Percentiles rank a stretch among this genome's conserved stretches.
These are phyloP conservation scores for Colletotrichum liaoningense DNA, from an alignment of 2,329 filamentous ascomycete genomes.

Conservation along the genomic window DNA sequence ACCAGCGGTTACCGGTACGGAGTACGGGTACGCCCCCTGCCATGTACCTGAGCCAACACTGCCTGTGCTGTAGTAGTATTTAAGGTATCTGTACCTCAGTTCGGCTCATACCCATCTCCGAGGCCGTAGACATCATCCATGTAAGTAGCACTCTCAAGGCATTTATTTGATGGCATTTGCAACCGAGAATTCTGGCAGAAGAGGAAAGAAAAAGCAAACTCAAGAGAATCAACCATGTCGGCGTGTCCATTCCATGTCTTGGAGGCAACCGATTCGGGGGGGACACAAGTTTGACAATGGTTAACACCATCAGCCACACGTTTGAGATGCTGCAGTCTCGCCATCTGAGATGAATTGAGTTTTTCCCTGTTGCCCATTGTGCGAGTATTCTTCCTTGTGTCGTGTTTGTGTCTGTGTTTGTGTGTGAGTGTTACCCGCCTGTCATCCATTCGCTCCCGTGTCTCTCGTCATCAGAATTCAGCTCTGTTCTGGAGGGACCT, in stretches of 20 bases:
- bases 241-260: neutral
- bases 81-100: too few relatives aligned
- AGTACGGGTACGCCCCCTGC: neutral
- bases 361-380: neutral
- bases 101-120: neutral
- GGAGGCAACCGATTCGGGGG: neutral
- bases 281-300: neutral
- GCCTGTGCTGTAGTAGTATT: too few relatives aligned
- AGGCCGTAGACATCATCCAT: too few relatives aligned
- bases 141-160: neutral
- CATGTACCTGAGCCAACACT: too few relatives aligned
- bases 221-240: neutral
- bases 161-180: neutral
- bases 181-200: neutral
- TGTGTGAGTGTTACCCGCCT: neutral
- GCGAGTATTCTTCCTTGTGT: neutral
- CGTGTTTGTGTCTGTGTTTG: neutral
- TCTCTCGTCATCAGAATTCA: neutral
- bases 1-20: constrained; percentile 12
- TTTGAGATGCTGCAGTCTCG: constrained; percentile 8
- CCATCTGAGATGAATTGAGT: neutral
- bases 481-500: neutral
- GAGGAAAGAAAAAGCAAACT: neutral
- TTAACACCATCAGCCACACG: neutral
- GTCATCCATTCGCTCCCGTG: neutral